A percentile compares a stretch with the other conserved stretches of the same genome.
Conservation (phyloP, 2,329 filamentous ascomycete species). For the Zelopaecilomyces penicillatus region DNA sequence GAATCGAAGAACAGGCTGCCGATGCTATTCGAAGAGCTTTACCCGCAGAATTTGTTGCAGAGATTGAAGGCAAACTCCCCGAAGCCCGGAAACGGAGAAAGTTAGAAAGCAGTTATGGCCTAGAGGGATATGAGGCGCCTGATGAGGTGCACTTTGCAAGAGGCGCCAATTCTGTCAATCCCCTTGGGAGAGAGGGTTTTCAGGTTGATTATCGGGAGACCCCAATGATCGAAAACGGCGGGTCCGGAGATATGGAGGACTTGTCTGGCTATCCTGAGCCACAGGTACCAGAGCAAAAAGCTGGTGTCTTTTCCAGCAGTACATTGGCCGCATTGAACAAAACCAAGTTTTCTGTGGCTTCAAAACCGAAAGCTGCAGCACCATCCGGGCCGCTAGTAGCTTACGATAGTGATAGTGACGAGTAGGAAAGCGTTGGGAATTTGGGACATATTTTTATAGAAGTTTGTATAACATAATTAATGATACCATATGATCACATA, state of each 20-base stretch:
- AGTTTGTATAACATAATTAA: constrained; percentile 18
- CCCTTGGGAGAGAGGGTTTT: constrained; percentile 47
- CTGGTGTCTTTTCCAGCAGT: constrained; percentile 71
- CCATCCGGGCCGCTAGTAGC: constrained; percentile 67
- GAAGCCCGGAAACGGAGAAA: constrained; percentile 82
- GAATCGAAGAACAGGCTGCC: constrained; percentile 91
- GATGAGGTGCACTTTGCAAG: constrained; percentile 89
- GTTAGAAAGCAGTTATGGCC: constrained; percentile 78
- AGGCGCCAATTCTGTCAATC: constrained; percentile 60
- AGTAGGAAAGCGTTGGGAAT: constrained; percentile 28
- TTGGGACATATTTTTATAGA: neutral
- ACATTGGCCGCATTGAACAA: constrained; percentile 71
- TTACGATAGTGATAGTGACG: constrained; percentile 87
- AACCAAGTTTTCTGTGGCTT: constrained; percentile 44
- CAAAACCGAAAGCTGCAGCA: constrained; percentile 43
- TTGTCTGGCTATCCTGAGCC: constrained; percentile 21
- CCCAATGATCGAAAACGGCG: constrained; percentile 49
- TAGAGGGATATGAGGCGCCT: constrained; percentile 87
- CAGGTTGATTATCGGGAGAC: constrained; percentile 56
- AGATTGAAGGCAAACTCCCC: constrained; percentile 86
- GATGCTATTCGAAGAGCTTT: constrained; percentile 84
- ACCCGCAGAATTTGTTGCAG: constrained; percentile 82
- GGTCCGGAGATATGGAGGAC: constrained; percentile 32
- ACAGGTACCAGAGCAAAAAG: constrained; percentile 29
- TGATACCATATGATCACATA: constrained; percentile 19